These are phyloP conservation scores for Solanum etuberosum DNA, from an alignment of 257 asterid species.

Conservation along the genomic window DNA sequence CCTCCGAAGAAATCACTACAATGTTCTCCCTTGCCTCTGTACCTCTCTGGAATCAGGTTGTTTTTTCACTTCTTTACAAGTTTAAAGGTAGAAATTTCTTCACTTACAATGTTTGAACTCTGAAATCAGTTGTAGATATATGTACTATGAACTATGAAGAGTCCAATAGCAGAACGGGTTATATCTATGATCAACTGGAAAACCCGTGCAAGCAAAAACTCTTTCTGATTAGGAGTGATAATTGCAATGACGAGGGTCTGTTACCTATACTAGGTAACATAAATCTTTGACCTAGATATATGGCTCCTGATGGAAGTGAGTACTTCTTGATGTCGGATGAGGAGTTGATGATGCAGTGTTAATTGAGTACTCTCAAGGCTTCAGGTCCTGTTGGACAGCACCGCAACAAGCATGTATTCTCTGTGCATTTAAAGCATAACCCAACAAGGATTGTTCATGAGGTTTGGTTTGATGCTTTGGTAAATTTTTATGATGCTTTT, in stretches of 20 bases:
- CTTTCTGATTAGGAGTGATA: background rate
- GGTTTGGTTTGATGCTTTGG: conserved; percentile 14
- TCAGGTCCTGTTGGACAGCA: conserved; percentile 99
- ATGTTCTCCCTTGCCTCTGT: background rate
- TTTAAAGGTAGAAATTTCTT: background rate
- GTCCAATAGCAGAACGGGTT: background rate
- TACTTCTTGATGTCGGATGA: conserved; percentile 66
- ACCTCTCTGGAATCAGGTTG: background rate
- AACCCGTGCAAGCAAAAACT: background rate
- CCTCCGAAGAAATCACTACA: background rate
- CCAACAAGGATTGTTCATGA: conserved; percentile 78
- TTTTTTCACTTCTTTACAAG: background rate
- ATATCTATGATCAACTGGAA: background rate
- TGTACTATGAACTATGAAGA: background rate
- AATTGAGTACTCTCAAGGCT: conserved; percentile 64
- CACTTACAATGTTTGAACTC: background rate
- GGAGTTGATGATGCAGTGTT: conserved; percentile 71
- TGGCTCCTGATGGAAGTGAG: conserved; percentile 27
- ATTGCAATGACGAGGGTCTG: background rate
- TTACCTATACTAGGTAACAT: background rate
- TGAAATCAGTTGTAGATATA: background rate
- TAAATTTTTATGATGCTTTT: background rate
- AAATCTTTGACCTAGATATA: background rate
- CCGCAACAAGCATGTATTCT: conserved; percentile 91
- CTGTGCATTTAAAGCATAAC: conserved; percentile 90